Percentiles rank a stretch among this genome's conserved stretches.
phyloP scores from a whole-genome alignment of 768 basidiomycete genomes.

The Mycena capillaripes region DNA sequence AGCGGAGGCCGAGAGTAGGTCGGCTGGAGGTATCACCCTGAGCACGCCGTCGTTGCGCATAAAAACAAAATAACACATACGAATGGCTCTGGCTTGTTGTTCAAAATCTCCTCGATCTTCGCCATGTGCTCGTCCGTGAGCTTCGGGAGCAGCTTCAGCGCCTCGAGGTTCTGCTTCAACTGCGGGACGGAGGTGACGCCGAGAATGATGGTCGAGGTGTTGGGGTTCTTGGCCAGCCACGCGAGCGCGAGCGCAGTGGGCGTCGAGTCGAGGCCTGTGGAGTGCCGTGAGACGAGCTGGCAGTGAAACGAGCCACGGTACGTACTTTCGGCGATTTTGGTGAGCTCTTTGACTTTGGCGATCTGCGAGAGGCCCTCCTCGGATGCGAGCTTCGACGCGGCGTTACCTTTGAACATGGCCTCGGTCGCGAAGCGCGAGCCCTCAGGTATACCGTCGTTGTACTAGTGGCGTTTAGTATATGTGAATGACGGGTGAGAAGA shows the following conservation, averaged over 20 bases:
- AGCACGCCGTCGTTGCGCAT: background rate
- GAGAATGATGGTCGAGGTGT: constrained; percentile 76
- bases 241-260: constrained; percentile 81
- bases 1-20: constrained; percentile 40
- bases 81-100: constrained; percentile 69
- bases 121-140: constrained; percentile 74
- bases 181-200: constrained; percentile 77
- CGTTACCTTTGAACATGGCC: constrained; percentile 66
- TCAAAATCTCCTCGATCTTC: constrained; percentile 78
- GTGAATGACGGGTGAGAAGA: background rate
- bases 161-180: constrained; percentile 76
- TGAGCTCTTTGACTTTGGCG: constrained; percentile 76
- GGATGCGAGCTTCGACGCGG: constrained; percentile 53
- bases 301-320: constrained; percentile 5
- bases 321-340: constrained; percentile 73
- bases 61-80: constrained; percentile 35
- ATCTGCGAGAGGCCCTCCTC: constrained; percentile 67
- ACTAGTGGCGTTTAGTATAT: constrained; percentile 49
- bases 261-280: constrained; percentile 69
- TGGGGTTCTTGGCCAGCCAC: constrained; percentile 78
- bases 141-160: constrained; percentile 80
- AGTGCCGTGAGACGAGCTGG: background rate
- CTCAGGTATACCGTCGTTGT: constrained; percentile 49
- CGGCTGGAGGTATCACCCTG: constrained; percentile 27
- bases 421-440: constrained; percentile 80